These are phyloP conservation scores for Candida multigemmis DNA, from an alignment of 805 yeast genomes.

Conservation along the genomic window DNA sequence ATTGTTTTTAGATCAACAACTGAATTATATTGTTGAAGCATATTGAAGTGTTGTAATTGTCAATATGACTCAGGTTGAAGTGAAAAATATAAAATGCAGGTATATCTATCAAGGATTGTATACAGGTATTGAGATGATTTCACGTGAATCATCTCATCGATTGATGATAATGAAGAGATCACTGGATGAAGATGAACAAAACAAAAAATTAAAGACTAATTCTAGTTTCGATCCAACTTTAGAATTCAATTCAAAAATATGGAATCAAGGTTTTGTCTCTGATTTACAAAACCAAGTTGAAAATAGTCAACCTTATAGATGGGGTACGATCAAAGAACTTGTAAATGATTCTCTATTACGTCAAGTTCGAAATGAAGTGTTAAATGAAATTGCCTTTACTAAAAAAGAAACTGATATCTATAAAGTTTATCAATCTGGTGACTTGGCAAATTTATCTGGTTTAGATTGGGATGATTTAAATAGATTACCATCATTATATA, in stretches of 20 bases:
- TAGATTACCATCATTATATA: slow-evolving; percentile 65
- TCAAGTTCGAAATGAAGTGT: slow-evolving; percentile 77
- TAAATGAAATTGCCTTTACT: slow-evolving; percentile 79
- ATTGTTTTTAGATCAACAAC: slow-evolving; percentile 24
- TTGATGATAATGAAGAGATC: too few relatives aligned
- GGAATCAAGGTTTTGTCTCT: slow-evolving; percentile 31
- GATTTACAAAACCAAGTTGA: slow-evolving; percentile 35
- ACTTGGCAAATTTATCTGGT: slow-evolving; percentile 85
- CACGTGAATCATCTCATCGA: too few relatives aligned
- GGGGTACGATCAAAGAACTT: slow-evolving; percentile 76
- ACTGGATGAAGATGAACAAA: too few relatives aligned
- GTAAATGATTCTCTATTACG: slow-evolving; percentile 71
- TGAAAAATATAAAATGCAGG: too few relatives aligned
- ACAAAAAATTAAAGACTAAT: slow-evolving; percentile 1
- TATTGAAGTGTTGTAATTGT: too few relatives aligned
- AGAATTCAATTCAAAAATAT: slow-evolving; percentile 24
- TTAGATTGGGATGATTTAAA: slow-evolving; percentile 67
- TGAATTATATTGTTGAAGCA: too few relatives aligned
- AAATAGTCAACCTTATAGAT: slow-evolving; percentile 68
- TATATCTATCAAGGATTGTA: too few relatives aligned
- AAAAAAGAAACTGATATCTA: slow-evolving; percentile 95
- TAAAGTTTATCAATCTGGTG: slow-evolving; percentile 84
- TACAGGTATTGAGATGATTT: too few relatives aligned
- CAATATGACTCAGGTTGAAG: too few relatives aligned
- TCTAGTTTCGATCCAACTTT: not conserved